Evolutionary conservation across 352 stramenopile genomes (phyloP), one percentile per base, ranked within the genome.

Genomic region (Globisporangium barbulae): DNA sequence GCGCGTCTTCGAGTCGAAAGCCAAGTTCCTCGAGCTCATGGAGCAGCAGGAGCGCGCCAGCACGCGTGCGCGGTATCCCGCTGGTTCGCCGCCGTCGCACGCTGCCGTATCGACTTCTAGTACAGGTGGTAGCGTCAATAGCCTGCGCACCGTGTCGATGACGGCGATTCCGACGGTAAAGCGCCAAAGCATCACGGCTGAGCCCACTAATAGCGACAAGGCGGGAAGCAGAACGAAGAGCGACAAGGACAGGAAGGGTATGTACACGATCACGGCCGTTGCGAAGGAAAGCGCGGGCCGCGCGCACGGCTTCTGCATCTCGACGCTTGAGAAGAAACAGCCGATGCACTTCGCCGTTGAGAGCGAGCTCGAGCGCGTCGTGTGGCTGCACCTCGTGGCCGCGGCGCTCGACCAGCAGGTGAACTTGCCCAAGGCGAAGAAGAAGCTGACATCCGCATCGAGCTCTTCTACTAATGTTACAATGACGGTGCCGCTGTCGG

Each of bases 331-430:
- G 66, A 87, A 85, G 63, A 85, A 87, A 37, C 61, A 87, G 44
- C 61, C 65, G 33, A 59, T 93, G 59, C 83, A 93, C 64, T 52
- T 93, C 3, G 72, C 74, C 8, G 73, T 78, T 39, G 76, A 90
- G 57, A 88, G 71, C n/a, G 83, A 90, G 61, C 72, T 93, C 55
- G 83, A 91, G 67, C 73, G 80, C 52, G 82, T 91, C 30, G 61
- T 93, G 65, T 91, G 83, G 83, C 67, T 91, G 17, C 83, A 93
- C 60, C 65, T 93, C 31, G 59, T 93, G n/a, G 68, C 69, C 25
- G 83, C 81, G 17, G 81, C 75, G 31, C 67, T 93, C 19, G 77
- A 89, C 10, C 83, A 92, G 55, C 71, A 85, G 22, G 59, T 75
- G 30, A 69, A 73, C 6, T 28, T 86, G 31, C 71, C 69, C 13